Conservation (phyloP, 306 rosid species). For the Fagus crenata region DNA sequence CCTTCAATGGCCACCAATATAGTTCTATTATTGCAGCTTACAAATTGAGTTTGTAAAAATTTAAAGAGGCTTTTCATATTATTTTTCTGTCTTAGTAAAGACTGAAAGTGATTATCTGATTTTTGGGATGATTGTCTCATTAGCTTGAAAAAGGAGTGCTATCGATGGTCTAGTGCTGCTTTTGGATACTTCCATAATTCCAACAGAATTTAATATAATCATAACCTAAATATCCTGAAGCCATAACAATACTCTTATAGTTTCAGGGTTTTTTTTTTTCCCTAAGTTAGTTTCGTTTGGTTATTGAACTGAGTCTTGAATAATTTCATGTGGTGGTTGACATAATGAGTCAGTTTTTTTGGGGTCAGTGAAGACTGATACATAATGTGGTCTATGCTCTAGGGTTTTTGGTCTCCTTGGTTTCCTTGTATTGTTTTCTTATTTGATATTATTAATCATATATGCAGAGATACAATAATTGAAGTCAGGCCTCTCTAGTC, state of each 20-base stretch:
- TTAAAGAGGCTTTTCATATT: background rate
- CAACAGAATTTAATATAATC: background rate
- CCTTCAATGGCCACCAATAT: no score
- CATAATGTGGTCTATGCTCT: background rate
- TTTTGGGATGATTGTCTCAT: background rate
- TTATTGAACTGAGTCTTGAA: background rate
- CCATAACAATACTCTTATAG: background rate
- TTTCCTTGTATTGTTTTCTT: background rate
- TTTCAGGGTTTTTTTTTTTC: background rate
- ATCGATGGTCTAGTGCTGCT: no score
- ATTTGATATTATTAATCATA: conserved; percentile 8
- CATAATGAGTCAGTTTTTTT: no score
- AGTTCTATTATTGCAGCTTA: no score
- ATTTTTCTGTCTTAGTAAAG: background rate
- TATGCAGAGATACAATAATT: background rate
- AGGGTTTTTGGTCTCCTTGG: background rate
- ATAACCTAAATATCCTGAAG: background rate
- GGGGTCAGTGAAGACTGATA: background rate
- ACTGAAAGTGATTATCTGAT: background rate
- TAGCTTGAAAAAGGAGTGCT: background rate
- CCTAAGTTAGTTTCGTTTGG: background rate
- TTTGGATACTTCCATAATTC: background rate
- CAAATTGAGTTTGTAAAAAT: no score
- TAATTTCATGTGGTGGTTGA: no score
- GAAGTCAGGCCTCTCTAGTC: background rate